These are phyloP conservation scores for Metarhizium robertsii DNA, from an alignment of 2,329 filamentous ascomycete genomes.

Conservation along the genomic window DNA sequence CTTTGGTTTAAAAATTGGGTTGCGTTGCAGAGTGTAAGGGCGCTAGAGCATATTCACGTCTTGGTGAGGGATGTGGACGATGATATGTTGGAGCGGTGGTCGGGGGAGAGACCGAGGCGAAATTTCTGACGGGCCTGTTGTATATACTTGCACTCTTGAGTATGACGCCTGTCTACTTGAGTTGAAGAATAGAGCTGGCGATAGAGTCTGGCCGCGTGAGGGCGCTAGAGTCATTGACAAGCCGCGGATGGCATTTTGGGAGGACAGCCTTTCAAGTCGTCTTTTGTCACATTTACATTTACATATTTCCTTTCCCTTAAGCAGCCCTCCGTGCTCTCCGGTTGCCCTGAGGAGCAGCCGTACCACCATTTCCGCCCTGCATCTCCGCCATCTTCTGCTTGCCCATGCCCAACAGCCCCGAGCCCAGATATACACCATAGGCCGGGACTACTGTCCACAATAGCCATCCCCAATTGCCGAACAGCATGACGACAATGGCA, in stretches of 20 bases:
- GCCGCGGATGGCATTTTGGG: neutral
- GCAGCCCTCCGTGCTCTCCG: constrained; percentile 46
- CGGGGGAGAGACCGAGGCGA: constrained; percentile 33
- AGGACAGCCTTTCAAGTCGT: neutral
- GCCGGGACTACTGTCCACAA: constrained; percentile 46
- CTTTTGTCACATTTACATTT: neutral
- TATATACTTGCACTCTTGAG: neutral
- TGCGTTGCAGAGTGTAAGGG: constrained; percentile 75
- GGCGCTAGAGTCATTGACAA: neutral
- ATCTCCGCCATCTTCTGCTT: constrained; percentile 43
- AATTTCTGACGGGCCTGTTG: constrained; percentile 1
- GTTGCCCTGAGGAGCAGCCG: constrained; percentile 33
- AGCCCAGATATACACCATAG: constrained; percentile 46
- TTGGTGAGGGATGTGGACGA: constrained; percentile 47
- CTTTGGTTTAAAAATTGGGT: constrained; percentile 96
- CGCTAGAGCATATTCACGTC: constrained; percentile 85
- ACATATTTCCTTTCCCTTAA: constrained; percentile 15
- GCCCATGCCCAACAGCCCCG: constrained; percentile 42
- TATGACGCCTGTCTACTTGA: neutral
- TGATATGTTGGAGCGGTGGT: constrained; percentile 45
- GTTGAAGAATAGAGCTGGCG: neutral
- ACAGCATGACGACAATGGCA: constrained; percentile 58
- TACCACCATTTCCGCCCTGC: constrained; percentile 22
- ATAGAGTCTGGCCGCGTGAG: neutral
- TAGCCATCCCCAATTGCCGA: constrained; percentile 69